Conservation (phyloP, 371 early-diverging fungal genomes). For the Mucor indicus region DNA sequence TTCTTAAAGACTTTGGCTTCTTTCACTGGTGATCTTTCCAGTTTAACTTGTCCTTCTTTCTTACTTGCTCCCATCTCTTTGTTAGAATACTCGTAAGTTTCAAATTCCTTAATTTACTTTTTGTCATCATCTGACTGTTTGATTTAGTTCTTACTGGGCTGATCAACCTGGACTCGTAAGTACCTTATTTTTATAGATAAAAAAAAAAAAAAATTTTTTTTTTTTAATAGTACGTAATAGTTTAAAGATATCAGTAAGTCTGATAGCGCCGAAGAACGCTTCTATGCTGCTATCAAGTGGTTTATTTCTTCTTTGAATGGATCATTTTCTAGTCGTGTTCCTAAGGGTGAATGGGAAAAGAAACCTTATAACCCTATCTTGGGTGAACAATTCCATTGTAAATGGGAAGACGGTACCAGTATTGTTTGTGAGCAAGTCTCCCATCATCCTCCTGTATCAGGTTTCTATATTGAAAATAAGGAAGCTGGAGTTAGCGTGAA, state of each 20-base stretch:
- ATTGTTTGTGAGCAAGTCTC: slow-evolving; percentile 74
- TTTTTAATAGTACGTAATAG: slow-evolving; percentile 2
- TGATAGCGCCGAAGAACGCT: slow-evolving; percentile 64
- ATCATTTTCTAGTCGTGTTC: slow-evolving; percentile 64
- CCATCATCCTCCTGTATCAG: slow-evolving; percentile 80
- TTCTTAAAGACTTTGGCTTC: slow-evolving; percentile 72
- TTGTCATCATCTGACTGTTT: not conserved
- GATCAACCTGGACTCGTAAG: slow-evolving; percentile 46
- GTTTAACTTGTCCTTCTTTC: slow-evolving; percentile 78
- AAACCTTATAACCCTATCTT: slow-evolving; percentile 88
- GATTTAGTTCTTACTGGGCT: slow-evolving; percentile 41
- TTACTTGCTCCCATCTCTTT: slow-evolving; percentile 72
- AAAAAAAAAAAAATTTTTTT: not conserved
- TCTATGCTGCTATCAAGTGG: slow-evolving; percentile 72
- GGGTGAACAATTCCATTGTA: slow-evolving; percentile 75
- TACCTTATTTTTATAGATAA: not conserved
- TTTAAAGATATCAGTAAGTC: slow-evolving; percentile 57
- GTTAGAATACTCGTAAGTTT: slow-evolving; percentile 74
- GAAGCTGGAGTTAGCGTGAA: slow-evolving; percentile 65
- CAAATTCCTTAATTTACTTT: not conserved
- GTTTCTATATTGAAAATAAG: slow-evolving; percentile 69
- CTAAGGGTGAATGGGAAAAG: slow-evolving; percentile 76
- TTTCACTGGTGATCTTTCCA: slow-evolving; percentile 79
- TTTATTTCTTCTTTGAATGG: slow-evolving; percentile 79
- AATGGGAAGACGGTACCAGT: slow-evolving; percentile 67